Base-by-base conservation (phyloP, 345 rosid species). In the Pistacia atlantica region DNA sequence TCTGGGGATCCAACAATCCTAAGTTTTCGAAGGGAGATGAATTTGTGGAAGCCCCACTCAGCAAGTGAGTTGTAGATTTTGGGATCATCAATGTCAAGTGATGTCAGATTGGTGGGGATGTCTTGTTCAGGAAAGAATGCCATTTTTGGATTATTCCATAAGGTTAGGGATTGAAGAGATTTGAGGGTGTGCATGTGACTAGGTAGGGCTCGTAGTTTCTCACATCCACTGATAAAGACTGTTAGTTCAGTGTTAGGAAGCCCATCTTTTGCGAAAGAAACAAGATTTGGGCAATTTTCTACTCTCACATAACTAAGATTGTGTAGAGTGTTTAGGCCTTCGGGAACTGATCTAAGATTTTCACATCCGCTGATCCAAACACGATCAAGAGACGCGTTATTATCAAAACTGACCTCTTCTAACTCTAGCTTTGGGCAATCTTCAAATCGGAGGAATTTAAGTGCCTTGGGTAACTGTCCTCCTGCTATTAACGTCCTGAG, bases 31-130 rank as follows among this genome's bases (percentile, higher is more conserved):
- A 77, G 84, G 7, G 72, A 74, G 33, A 62, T 22, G 17, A 81
- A 65, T 16, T 46, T 25, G 57, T 49, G 45, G 38, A 81, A 73
- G 10, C 81, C 81, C 81, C 84, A 65, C 5, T n/a, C 12, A 3
- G 46, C 28, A 6, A 81, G 46, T 37, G 78, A 18, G 31, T 3
- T 35, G 37, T 55, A 17, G 62, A 45, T 56, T 8, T 25, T n/a
- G 71, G 77, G 66, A 49, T 68, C 42, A 48, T 14, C n/a, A 68
- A 73, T 22, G 46, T n/a, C 9, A 68, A 81, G 72, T 35, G 78
- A 62, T 25, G 58, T 73, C 14, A 81, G 57, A 69, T 31, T 63
- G 46, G 63, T 69, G 0, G 80, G 78, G 8, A 81, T 12, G 64
- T 75, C 84, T 22, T 57, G 49, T 69, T 73, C 33, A 2, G 75